Conservation (phyloP, 768 basidiomycete genomes). For the Collybiopsis luxurians region DNA sequence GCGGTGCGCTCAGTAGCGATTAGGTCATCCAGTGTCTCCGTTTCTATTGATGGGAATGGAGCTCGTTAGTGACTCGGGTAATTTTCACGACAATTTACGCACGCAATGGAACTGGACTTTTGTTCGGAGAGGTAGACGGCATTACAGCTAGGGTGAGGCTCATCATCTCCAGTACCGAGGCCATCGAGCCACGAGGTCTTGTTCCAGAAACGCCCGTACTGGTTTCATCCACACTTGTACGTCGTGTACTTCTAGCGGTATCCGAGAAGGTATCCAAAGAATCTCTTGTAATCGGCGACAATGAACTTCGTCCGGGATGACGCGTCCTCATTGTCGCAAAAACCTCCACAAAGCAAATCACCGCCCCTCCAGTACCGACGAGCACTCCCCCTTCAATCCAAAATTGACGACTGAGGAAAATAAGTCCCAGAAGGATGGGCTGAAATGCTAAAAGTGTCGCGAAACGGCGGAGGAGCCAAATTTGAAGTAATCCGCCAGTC, state of each 20-base stretch:
- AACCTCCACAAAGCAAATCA: conserved; percentile 58
- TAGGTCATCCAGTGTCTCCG: conserved; percentile 79
- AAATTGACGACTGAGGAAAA: conserved; percentile 60
- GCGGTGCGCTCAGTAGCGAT: conserved; percentile 77
- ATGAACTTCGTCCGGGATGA: conserved; percentile 43
- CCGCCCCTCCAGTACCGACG: conserved; percentile 49
- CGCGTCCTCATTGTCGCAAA: conserved; percentile 52
- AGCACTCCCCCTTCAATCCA: conserved; percentile 75
- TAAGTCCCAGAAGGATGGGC: conserved; percentile 73
- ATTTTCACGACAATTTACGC: conserved; percentile 28
- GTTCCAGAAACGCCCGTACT: conserved; percentile 41
- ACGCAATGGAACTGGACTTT: conserved; percentile 69
- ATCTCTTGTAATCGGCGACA: conserved; percentile 55
- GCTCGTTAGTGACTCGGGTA: not conserved
- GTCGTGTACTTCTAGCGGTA: conserved; percentile 37
- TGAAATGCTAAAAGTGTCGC: conserved; percentile 71
- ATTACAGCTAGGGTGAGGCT: conserved; percentile 71
- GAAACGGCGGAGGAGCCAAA: conserved; percentile 74
- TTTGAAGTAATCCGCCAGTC: conserved; percentile 70
- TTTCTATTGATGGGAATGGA: conserved; percentile 34
- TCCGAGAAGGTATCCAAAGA: conserved; percentile 53
- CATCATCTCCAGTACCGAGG: conserved; percentile 85
- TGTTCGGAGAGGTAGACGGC: conserved; percentile 53
- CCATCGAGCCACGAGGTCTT: conserved; percentile 67
- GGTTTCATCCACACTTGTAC: conserved; percentile 43